Conservation (phyloP, 2,329 filamentous ascomycete species). For the Phyllosticta citriasiana region DNA sequence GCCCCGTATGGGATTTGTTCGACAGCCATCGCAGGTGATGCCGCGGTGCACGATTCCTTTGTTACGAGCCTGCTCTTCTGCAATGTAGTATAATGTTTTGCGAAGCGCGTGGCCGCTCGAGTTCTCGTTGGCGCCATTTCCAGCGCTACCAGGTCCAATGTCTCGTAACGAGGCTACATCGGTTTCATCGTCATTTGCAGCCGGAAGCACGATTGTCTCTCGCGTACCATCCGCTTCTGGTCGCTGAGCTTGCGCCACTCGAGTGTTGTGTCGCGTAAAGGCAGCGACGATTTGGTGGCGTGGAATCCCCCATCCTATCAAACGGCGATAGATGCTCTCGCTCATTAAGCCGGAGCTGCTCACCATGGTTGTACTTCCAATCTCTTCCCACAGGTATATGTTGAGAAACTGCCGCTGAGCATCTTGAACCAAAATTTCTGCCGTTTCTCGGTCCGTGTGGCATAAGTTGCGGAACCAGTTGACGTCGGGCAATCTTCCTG, state of each 20-base stretch:
- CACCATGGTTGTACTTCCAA: not conserved
- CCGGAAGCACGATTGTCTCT: not conserved
- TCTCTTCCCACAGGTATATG: conserved; percentile 3
- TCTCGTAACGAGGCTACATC: conserved; percentile 20
- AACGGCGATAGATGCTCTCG: not conserved
- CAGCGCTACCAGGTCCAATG: not conserved
- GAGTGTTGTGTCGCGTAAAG: conserved; percentile 2
- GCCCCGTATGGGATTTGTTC: conserved; percentile 78
- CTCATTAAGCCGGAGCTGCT: not conserved
- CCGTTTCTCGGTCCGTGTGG: conserved; percentile 1
- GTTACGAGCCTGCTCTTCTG: conserved; percentile 79
- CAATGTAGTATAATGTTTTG: conserved; percentile 79
- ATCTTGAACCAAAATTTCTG: conserved; percentile 1
- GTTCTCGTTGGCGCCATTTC: conserved; percentile 28
- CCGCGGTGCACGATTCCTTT: conserved; percentile 89
- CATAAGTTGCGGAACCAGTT: conserved; percentile 3
- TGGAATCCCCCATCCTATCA: conserved; percentile 3
- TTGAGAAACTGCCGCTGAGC: conserved; percentile 6
- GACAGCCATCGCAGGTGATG: conserved; percentile 84
- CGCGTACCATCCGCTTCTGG: conserved; percentile 1
- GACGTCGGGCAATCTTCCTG: conserved; percentile 1
- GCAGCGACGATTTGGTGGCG: not conserved
- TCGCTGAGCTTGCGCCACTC: not conserved
- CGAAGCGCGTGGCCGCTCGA: conserved; percentile 67
- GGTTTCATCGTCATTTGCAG: conserved; percentile 10